These are phyloP conservation scores for Tetrahymena malaccensis DNA, from an alignment of 73 alveolate species.

Conservation along the genomic window DNA sequence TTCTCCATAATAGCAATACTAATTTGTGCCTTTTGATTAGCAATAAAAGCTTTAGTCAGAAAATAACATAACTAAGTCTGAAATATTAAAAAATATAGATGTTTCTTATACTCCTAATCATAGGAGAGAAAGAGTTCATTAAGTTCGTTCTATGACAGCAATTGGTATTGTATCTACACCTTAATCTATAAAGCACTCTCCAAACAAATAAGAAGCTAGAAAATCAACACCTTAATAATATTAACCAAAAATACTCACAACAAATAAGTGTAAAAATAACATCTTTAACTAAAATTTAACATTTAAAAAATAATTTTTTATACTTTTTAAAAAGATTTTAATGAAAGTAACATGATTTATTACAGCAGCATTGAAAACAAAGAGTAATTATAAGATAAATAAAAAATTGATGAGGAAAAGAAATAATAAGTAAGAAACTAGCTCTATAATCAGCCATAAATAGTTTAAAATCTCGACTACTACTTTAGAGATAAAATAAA, in stretches of 20 bases:
- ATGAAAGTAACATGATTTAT: not conserved
- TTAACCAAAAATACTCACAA: not conserved
- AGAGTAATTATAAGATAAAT: not conserved
- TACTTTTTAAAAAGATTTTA: not conserved
- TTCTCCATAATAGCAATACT: not conserved
- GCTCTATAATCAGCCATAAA: not conserved
- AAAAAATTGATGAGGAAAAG: not conserved
- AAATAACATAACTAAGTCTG: not conserved
- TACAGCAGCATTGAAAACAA: not conserved
- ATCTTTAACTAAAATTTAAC: not conserved
- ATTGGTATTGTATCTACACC: not conserved
- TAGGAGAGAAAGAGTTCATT: not conserved
- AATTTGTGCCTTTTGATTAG: not conserved
- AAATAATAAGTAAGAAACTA: not conserved
- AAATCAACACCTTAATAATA: not conserved
- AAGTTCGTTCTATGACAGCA: not conserved
- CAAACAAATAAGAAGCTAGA: not conserved
- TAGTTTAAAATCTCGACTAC: not conserved
- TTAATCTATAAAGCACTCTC: not conserved
- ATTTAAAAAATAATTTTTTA: not conserved
- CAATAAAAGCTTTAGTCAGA: not conserved
- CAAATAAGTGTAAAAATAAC: not conserved
- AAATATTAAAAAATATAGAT: not conserved
- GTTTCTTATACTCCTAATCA: not conserved
- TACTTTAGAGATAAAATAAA: not conserved